Base-by-base conservation (phyloP, 1,284 basidiomycete species). In the Cronartium ribicola region DNA sequence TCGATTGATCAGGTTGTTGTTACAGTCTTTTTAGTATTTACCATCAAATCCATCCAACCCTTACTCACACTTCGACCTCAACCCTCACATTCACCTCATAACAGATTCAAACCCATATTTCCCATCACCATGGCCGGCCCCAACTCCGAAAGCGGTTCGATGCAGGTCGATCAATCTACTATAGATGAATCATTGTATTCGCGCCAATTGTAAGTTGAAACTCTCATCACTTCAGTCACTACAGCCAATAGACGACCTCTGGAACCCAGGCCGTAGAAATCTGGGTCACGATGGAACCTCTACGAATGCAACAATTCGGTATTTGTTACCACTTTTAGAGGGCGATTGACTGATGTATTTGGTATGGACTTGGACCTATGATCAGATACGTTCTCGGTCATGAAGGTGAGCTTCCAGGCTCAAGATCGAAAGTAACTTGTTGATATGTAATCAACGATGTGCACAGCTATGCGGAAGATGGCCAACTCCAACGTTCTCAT, bases 381-480 rank as follows among this genome's bases (percentile, higher is more conserved):
- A 37, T 75, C 78, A 97, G 94, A 79, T 97, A 97, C 82, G 94
- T 97, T 14, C 87, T 97, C 22, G 94, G 94, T 41, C 92, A 96
- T 82, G 94, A 96, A 87, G 94, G 94, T 92, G 80, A 78, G 83
- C 41, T 44, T 40, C 22, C 6, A 22, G 14, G 22, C 71, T 36
- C 3, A n/a, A 40, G 20, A 20, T 48, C 44, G 29, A 55, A 11
- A 51, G 44, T 40, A 39, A 41, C n/a, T 8, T 22, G 17, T 67
- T 59, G 29, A 46, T 67, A 13, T 20, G 46, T 1, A 60, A 10
- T 57, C 36, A 22, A 22, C 36, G 8, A 57, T 11, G 5, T 20
- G 8, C 51, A 57, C 61, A 79, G 95, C 95, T 61, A 98, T 98
- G 96, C 97, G 97, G 86, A 90, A 90, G 81, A 98, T 99, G 96